These are phyloP conservation scores for Leucocoprinus birnbaumii DNA, from an alignment of 768 basidiomycete genomes.

Conservation along the genomic window DNA sequence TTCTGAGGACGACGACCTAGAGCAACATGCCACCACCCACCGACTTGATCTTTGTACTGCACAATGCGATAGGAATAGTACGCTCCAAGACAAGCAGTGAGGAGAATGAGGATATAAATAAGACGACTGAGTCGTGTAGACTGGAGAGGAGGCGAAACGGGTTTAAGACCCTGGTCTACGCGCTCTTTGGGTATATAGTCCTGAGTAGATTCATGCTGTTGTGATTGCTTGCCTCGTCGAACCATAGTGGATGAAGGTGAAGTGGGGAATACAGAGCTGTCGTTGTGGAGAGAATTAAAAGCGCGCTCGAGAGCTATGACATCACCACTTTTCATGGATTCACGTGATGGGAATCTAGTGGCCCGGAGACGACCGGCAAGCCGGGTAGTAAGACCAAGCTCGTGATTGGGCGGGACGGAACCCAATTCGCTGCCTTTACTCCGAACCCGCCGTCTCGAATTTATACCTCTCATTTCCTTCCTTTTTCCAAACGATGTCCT, in stretches of 20 bases:
- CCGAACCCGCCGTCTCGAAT: neutral
- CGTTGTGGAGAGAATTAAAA: neutral
- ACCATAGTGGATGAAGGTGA: neutral
- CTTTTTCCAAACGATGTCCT: constrained; percentile 39
- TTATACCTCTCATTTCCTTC: neutral
- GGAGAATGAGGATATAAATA: constrained; percentile 44
- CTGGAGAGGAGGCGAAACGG: constrained; percentile 43
- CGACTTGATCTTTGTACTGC: constrained; percentile 49
- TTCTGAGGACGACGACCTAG: neutral
- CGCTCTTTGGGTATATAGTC: constrained; percentile 8
- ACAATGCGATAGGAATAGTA: constrained; percentile 51
- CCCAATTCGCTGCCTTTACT: neutral
- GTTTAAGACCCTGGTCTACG: constrained; percentile 19
- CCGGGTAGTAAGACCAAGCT: neutral
- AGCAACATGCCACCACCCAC: constrained; percentile 58
- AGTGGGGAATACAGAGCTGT: neutral
- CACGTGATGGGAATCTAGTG: too few species aligned
- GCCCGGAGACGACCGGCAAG: neutral
- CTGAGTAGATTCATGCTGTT: constrained; percentile 1
- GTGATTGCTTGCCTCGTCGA: neutral
- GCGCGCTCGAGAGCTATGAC: too few species aligned
- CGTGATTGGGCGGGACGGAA: neutral
- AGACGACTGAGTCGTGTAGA: constrained; percentile 42
- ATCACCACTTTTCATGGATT: too few species aligned
- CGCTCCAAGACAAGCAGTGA: constrained; percentile 38